A percentile compares a stretch with the other conserved stretches of the same genome.
These are phyloP conservation scores for Phytophthora fragariae DNA, from an alignment of 352 stramenopile species.

Conservation along the genomic window DNA sequence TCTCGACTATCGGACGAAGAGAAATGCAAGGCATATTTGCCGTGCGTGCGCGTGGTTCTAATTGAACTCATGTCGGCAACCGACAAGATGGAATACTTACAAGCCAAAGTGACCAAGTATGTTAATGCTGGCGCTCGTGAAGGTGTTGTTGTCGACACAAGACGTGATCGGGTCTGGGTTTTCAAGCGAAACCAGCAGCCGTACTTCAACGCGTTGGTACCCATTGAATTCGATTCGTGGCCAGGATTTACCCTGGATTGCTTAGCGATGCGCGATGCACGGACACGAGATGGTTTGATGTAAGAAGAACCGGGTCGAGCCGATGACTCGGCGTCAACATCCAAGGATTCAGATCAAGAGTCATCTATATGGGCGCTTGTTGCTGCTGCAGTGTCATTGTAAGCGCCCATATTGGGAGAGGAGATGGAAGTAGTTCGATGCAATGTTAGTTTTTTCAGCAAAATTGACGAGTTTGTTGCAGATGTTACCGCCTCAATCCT, in stretches of 20 bases:
- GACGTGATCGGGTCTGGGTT: constrained; percentile 30
- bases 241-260: too few relatives aligned
- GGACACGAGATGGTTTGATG: too few relatives aligned
- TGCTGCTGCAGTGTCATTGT: not conserved
- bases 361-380: not conserved
- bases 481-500: constrained; percentile 31
- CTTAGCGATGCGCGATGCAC: too few relatives aligned
- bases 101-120: constrained; percentile 24
- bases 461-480: not conserved
- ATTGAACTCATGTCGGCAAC: not conserved
- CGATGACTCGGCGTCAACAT: too few relatives aligned
- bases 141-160: constrained; percentile 34
- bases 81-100: not conserved
- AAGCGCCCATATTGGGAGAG: not conserved
- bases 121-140: constrained; percentile 35
- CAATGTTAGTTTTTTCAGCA: not conserved
- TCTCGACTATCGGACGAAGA: constrained; percentile 1
- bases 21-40: not conserved
- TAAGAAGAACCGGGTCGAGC: too few relatives aligned
- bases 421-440: not conserved
- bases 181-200: constrained; percentile 29
- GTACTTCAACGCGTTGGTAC: constrained; percentile 21
- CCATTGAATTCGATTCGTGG: not conserved
- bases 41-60: constrained; percentile 5
- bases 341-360: too few relatives aligned